phyloP scores from a whole-genome alignment of 2,329 filamentous ascomycete genomes.

The Hymenoscyphus albidus region DNA sequence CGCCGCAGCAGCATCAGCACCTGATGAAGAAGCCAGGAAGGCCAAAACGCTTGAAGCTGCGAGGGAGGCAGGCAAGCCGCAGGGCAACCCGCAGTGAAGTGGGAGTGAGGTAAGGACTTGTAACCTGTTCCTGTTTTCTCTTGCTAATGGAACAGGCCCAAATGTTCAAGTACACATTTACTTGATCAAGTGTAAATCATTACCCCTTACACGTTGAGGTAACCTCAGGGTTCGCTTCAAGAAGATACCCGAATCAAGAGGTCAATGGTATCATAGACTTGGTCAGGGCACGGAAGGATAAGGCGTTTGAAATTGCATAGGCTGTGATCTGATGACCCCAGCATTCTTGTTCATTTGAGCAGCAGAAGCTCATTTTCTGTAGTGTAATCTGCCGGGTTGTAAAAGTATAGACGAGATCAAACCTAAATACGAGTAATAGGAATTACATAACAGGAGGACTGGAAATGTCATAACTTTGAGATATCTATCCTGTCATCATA shows the following conservation, averaged over 20 bases:
- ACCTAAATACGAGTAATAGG: slow-evolving; percentile 5
- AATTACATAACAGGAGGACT: background rate
- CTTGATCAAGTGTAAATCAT: background rate
- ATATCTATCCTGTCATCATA: background rate
- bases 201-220: background rate
- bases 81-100: slow-evolving; percentile 4
- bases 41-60: slow-evolving; percentile 12
- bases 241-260: slow-evolving; percentile 3
- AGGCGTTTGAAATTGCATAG: slow-evolving; percentile 20
- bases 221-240: background rate
- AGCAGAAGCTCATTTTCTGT: slow-evolving; percentile 19
- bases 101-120: background rate
- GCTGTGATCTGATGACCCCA: slow-evolving; percentile 15
- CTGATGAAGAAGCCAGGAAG: slow-evolving; percentile 14
- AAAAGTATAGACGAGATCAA: slow-evolving; percentile 26
- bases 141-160: background rate
- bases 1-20: slow-evolving; percentile 8
- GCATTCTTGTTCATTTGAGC: slow-evolving; percentile 22
- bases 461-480: slow-evolving; percentile 1
- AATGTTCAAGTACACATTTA: background rate
- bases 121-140: background rate
- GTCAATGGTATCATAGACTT: slow-evolving; percentile 9
- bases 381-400: slow-evolving; percentile 28
- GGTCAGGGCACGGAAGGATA: slow-evolving; percentile 10
- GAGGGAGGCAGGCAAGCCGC: background rate